These are phyloP conservation scores for Psilocybe sp. DNA, from an alignment of 768 basidiomycete genomes.

Conservation along the genomic window DNA sequence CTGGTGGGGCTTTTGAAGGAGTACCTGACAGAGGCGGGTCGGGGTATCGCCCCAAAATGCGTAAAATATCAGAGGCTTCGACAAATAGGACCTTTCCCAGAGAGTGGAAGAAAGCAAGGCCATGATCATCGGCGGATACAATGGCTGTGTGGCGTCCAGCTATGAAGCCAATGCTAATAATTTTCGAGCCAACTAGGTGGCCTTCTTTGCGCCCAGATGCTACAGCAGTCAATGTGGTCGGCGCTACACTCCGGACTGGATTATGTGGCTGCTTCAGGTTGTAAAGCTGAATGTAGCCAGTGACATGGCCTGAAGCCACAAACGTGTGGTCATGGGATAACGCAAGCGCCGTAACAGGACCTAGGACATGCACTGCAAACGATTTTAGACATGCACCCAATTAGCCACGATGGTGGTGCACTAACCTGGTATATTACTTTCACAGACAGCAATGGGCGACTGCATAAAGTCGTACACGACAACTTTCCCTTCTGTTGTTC, in stretches of 20 bases:
- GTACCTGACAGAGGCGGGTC: slow-evolving; percentile 26
- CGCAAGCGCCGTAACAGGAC: slow-evolving; percentile 84
- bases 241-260: slow-evolving; percentile 68
- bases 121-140: slow-evolving; percentile 85
- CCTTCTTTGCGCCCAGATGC: slow-evolving; percentile 82
- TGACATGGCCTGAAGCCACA: slow-evolving; percentile 82
- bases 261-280: slow-evolving; percentile 68
- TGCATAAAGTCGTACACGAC: slow-evolving; percentile 92
- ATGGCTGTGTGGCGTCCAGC: slow-evolving; percentile 91
- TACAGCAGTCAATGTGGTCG: slow-evolving; percentile 66
- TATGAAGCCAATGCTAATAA: slow-evolving; percentile 82
- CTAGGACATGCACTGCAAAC: slow-evolving; percentile 54
- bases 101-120: slow-evolving; percentile 93
- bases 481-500: slow-evolving; percentile 75
- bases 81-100: slow-evolving; percentile 93
- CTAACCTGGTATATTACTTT: slow-evolving; percentile 63
- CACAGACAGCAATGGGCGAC: slow-evolving; percentile 75
- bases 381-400: slow-evolving; percentile 15
- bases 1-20: neutral
- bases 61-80: slow-evolving; percentile 90
- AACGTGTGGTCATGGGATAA: slow-evolving; percentile 94
- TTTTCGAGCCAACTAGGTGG: slow-evolving; percentile 75
- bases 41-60: slow-evolving; percentile 91
- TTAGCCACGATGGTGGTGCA: slow-evolving; percentile 2
- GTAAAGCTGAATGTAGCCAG: slow-evolving; percentile 84